Evolutionary conservation across 2,329 filamentous ascomycete genomes (phyloP).

Genomic region (Cordyceps farinosa): DNA sequence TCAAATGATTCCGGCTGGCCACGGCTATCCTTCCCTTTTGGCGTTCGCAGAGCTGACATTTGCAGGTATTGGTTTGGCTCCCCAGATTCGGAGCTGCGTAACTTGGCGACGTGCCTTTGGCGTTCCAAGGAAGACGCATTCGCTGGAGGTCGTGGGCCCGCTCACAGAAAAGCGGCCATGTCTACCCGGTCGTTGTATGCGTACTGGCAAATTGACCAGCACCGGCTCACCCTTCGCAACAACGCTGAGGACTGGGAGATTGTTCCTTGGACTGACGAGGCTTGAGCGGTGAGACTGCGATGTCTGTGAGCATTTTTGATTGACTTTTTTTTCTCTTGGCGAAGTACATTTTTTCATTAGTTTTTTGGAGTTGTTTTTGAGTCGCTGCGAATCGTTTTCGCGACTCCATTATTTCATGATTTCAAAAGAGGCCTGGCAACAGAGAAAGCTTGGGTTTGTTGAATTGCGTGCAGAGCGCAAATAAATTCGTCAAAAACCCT

Average conservation of each 20-base stretch:
- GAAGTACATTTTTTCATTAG: slow-evolving; percentile 4
- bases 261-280: slow-evolving; percentile 47
- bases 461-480: slow-evolving; percentile 19
- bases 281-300: slow-evolving; percentile 15
- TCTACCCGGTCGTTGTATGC: slow-evolving; percentile 59
- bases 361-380: slow-evolving; percentile 1
- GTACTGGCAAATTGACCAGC: slow-evolving; percentile 68
- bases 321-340: not conserved
- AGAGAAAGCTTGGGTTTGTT: slow-evolving; percentile 19
- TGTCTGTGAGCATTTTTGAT: slow-evolving; percentile 15
- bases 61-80: slow-evolving; percentile 80
- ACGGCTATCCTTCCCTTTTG: slow-evolving; percentile 6
- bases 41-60: slow-evolving; percentile 4
- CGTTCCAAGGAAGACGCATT: slow-evolving; percentile 56
- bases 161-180: slow-evolving; percentile 63
- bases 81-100: slow-evolving; percentile 65
- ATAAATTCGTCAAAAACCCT: slow-evolving; percentile 19
- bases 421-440: slow-evolving; percentile 8
- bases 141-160: slow-evolving; percentile 56
- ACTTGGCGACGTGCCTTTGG: slow-evolving; percentile 79
- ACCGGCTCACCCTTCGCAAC: slow-evolving; percentile 65
- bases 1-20: not conserved
- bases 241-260: slow-evolving; percentile 62
- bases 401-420: slow-evolving; percentile 13
- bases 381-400: not conserved